Percentiles rank a stretch among this genome's conserved stretches.
Conservation (phyloP, 306 rosid genomes). For the Prinsepia uniflora region DNA sequence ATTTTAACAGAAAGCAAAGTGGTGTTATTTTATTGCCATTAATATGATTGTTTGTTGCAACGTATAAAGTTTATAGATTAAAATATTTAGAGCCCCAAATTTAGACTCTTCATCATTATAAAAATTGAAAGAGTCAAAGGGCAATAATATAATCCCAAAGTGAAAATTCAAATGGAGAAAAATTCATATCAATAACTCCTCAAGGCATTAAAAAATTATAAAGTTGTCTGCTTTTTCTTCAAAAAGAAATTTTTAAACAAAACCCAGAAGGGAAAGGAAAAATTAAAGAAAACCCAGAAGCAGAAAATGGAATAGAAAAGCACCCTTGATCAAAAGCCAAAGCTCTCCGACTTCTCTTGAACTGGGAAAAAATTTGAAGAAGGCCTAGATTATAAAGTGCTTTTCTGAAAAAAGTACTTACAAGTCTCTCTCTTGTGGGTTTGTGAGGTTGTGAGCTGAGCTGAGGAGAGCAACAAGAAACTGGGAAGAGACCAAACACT, state of each 20-base stretch:
- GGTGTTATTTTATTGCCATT: background rate
- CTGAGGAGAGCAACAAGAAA: constrained; percentile 6
- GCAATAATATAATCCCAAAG: constrained; percentile 12
- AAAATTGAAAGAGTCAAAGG: background rate
- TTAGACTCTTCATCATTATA: background rate
- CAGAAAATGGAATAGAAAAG: constrained; percentile 13
- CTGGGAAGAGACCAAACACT: background rate
- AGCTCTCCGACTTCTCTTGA: constrained; percentile 4
- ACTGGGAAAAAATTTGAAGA: constrained; percentile 16
- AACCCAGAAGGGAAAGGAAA: constrained; percentile 16
- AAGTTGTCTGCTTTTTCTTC: background rate
- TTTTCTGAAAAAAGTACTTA: background rate
- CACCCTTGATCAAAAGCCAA: constrained; percentile 9
- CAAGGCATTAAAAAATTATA: background rate
- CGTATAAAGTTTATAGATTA: background rate
- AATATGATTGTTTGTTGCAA: background rate
- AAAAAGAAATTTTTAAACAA: background rate
- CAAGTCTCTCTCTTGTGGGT: background rate
- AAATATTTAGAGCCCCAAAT: constrained; percentile 5
- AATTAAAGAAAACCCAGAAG: background rate
- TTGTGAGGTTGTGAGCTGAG: background rate
- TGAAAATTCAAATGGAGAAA: background rate
- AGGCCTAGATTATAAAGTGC: constrained; percentile 12
- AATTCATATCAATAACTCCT: constrained; percentile 6
- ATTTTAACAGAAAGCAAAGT: background rate